A percentile compares a stretch with the other conserved stretches of the same genome.
Conservation (phyloP, 2,329 filamentous ascomycete genomes). For the Neurospora crassa region DNA sequence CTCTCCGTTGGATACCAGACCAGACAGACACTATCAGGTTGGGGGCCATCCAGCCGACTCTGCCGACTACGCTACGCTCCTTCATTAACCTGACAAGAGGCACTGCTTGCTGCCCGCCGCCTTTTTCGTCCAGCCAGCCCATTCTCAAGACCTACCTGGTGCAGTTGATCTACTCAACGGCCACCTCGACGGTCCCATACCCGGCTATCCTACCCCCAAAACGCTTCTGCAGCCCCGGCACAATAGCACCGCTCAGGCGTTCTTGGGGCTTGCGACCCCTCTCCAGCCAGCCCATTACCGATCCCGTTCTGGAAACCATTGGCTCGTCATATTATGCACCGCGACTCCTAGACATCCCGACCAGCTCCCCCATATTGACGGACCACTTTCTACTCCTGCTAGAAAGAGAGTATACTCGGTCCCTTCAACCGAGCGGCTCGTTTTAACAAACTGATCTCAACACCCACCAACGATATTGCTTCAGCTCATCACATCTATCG, state of each 20-base stretch:
- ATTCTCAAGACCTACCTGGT: slow-evolving; percentile 5
- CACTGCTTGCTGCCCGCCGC: not conserved
- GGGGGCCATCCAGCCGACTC: not conserved
- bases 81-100: not conserved
- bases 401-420: not conserved
- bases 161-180: not conserved
- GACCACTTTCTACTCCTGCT: not conserved
- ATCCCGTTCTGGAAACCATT: slow-evolving; percentile 29
- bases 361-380: not conserved
- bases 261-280: slow-evolving; percentile 24
- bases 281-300: slow-evolving; percentile 24
- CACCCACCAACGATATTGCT: not conserved
- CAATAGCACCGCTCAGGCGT: slow-evolving; percentile 17
- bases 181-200: not conserved
- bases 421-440: not conserved
- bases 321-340: slow-evolving; percentile 37
- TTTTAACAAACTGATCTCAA: not conserved
- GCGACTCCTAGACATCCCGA: slow-evolving; percentile 25
- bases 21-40: not conserved
- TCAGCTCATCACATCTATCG: not conserved
- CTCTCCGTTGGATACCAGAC: not conserved
- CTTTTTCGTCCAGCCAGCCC: slow-evolving; percentile 4
- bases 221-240: slow-evolving; percentile 26
- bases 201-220: slow-evolving; percentile 15
- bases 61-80: not conserved